A percentile compares a stretch with the other conserved stretches of the same genome.
phyloP scores from a whole-genome alignment of 805 yeast genomes.

The Sugiyamaella mastotermitis region DNA sequence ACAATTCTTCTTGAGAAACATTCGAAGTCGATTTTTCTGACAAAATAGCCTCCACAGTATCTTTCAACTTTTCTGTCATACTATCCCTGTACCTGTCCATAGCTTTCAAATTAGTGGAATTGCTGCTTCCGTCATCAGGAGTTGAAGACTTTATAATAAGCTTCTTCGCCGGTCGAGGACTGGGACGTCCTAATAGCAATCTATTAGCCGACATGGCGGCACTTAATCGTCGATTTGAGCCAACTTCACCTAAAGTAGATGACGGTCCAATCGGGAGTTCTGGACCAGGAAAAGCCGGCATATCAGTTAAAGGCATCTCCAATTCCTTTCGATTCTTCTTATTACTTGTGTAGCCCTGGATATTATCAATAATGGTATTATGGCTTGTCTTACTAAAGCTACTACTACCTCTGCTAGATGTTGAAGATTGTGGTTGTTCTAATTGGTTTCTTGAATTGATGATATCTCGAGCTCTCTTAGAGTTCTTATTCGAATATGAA shows the following conservation, averaged over 20 bases:
- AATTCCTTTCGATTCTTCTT: no score
- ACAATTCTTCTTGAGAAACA: conserved; percentile 26
- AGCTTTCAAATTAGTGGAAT: background rate
- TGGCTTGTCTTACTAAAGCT: no score
- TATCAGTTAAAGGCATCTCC: background rate
- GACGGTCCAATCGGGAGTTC: conserved; percentile 5
- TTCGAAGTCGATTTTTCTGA: conserved; percentile 3
- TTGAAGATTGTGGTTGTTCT: no score
- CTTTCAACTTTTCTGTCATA: conserved; percentile 11
- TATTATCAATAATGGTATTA: no score
- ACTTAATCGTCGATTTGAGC: background rate
- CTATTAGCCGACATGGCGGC: conserved; percentile 1
- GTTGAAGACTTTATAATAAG: conserved; percentile 3
- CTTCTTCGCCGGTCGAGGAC: conserved; percentile 1
- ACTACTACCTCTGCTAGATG: no score
- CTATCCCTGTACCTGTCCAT: conserved; percentile 11
- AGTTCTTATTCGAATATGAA: no score
- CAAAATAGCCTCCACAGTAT: conserved; percentile 17
- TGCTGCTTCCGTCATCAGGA: background rate
- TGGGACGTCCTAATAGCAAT: conserved; percentile 5
- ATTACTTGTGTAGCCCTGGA: no score
- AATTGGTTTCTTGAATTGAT: no score
- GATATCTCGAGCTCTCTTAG: no score
- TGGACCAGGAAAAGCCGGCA: conserved; percentile 8
- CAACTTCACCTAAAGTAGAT: background rate